These are phyloP conservation scores for Naganishia friedmannii DNA, from an alignment of 768 basidiomycete genomes.

Conservation along the genomic window DNA sequence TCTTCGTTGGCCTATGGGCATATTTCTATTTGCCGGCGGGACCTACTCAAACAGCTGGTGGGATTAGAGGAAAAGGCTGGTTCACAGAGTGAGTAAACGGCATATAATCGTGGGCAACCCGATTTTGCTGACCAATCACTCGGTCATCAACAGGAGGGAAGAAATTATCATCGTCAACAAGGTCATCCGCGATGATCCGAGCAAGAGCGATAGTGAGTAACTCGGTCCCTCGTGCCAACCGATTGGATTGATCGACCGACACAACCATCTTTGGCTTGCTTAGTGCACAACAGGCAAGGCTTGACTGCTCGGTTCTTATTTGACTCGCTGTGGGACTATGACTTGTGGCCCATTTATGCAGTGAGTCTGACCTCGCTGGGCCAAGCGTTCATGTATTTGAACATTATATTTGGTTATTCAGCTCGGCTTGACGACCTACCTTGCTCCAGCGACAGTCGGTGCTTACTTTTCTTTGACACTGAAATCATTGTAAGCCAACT, in stretches of 20 bases:
- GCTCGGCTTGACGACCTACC: constrained; percentile 47
- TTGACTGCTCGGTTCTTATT: constrained; percentile 58
- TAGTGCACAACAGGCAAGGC: constrained; percentile 69
- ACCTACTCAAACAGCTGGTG: constrained; percentile 65
- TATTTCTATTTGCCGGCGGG: constrained; percentile 64
- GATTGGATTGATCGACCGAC: constrained; percentile 30
- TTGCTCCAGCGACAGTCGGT: constrained; percentile 63
- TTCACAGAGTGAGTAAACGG: constrained; percentile 59
- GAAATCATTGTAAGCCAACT: constrained; percentile 41
- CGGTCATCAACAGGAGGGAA: constrained; percentile 56
- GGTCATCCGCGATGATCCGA: constrained; percentile 65
- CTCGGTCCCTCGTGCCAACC: not conserved
- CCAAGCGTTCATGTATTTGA: not conserved
- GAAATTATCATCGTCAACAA: constrained; percentile 66
- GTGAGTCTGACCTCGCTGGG: constrained; percentile 51
- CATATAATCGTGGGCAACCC: not conserved
- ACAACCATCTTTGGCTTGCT: constrained; percentile 43
- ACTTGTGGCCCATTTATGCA: constrained; percentile 66
- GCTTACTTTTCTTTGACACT: constrained; percentile 66
- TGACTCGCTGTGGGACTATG: constrained; percentile 61
- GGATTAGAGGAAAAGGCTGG: constrained; percentile 64
- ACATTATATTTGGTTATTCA: not conserved
- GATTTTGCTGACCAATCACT: not conserved
- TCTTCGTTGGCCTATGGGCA: constrained; percentile 58
- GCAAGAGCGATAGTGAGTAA: constrained; percentile 57